Evolutionary conservation across 2,329 filamentous ascomycete species (phyloP), one percentile per base, ranked within the genome.

Genomic region (Pseudogymnoascus sp.): DNA sequence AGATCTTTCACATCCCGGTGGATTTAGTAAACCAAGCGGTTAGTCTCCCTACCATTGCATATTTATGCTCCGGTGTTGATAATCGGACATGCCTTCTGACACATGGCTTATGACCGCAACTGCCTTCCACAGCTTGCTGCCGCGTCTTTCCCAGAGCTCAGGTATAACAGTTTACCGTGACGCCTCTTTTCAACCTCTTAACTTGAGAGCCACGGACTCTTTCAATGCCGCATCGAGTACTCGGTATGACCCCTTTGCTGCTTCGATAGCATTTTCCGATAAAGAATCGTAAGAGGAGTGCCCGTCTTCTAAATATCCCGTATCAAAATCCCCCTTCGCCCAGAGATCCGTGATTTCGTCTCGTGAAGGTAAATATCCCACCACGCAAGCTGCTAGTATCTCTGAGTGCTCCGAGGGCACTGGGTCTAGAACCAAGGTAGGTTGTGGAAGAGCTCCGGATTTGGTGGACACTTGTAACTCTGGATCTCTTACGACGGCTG

Each of bases 311-410:
- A 73, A 26, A 74, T 76, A 78, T 67, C 72, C 75, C 64, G 69
- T 67, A 3, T 76, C 76, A 61, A 79, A 76, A 72, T 87, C 81
- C 17, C 95, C 93, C 77, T 93, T 97, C 72, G 96, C 84, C 95
- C 95, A 99, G 17, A 97, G 76, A 72, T 96, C 93, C 8, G 93
- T 97, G 61, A 97, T 86, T 75, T 99, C 95, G 69, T 97, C 93
- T 66, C 93, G 83, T 21, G 82, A 83, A 61, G 92, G 89, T 68
- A 97, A 82, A 75, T 97, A 97, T 10, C 88, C 95, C 38, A 99
- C 88, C 66, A 95, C 91, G 76, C 91, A 96, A 59, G 90, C 91
- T 10, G 93, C 91, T 53, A 89, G 75, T 62, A 97, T 84, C 36
- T 86, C 83, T 28, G 84, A 79, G 73, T 96, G 91, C 72, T 97